phyloP scores from a whole-genome alignment of 192 early-diverging fungal species.

The Coemansia sp. region DNA sequence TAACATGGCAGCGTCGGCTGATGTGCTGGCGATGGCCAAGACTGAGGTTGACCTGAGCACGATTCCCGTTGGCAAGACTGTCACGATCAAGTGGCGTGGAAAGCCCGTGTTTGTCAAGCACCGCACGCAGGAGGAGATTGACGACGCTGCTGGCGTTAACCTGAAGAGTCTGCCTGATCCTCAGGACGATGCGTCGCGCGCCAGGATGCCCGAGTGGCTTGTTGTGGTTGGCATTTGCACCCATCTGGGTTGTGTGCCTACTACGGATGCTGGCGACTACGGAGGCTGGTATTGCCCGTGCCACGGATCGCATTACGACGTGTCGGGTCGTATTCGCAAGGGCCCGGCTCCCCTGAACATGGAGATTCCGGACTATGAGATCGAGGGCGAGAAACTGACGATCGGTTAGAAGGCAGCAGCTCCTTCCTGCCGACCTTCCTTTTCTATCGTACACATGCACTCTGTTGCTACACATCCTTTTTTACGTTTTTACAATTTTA shows the following conservation, averaged over 20 bases:
- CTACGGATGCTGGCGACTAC: constrained; percentile 97
- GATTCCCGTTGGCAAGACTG: constrained; percentile 96
- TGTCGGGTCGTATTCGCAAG: constrained; percentile 97
- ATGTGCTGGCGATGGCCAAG: constrained; percentile 97
- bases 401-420: constrained; percentile 74
- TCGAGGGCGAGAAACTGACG: constrained; percentile 80
- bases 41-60: constrained; percentile 90
- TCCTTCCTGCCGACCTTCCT: neutral
- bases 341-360: constrained; percentile 98
- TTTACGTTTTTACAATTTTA: constrained; percentile 4
- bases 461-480: constrained; percentile 15
- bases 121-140: constrained; percentile 92
- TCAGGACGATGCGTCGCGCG: constrained; percentile 88
- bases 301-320: constrained; percentile 99
- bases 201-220: constrained; percentile 93
- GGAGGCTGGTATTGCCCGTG: constrained; percentile 99
- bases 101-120: constrained; percentile 99
- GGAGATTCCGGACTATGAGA: constrained; percentile 84
- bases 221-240: constrained; percentile 92
- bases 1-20: constrained; percentile 94
- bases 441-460: constrained; percentile 3
- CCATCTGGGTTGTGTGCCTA: constrained; percentile 96
- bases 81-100: constrained; percentile 98
- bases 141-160: constrained; percentile 84
- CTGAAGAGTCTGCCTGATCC: constrained; percentile 86